phyloP scores from a whole-genome alignment of 2,329 filamentous ascomycete species.

The Bipolaris bicolor region DNA sequence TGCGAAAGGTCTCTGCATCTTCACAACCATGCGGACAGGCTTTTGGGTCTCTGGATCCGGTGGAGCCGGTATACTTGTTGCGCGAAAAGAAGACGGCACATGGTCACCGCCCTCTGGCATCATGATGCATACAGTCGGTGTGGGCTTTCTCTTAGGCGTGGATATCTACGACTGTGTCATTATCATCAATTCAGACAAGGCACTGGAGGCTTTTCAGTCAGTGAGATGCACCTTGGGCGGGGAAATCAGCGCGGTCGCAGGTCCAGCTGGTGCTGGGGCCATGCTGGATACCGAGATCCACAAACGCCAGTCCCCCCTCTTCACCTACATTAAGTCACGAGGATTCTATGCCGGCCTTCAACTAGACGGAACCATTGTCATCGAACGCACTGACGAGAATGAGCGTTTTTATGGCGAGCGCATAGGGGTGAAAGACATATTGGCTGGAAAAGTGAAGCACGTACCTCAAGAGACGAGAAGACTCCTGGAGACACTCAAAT shows the following conservation, averaged over 20 bases:
- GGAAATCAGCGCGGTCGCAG: constrained; percentile 77
- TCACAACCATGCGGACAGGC: constrained; percentile 93
- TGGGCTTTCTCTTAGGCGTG: constrained; percentile 88
- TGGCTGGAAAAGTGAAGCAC: constrained; percentile 64
- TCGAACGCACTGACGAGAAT: constrained; percentile 87
- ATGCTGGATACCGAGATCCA: constrained; percentile 72
- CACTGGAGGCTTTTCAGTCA: constrained; percentile 82
- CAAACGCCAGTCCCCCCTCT: constrained; percentile 73
- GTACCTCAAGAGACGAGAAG: constrained; percentile 63
- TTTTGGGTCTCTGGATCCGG: constrained; percentile 91
- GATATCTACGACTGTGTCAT: constrained; percentile 97
- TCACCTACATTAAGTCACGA: constrained; percentile 86
- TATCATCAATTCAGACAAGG: constrained; percentile 85
- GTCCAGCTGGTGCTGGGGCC: constrained; percentile 78
- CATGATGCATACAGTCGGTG: constrained; percentile 83
- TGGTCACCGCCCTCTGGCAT: constrained; percentile 94
- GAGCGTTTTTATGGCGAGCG: constrained; percentile 79
- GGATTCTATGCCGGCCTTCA: constrained; percentile 88
- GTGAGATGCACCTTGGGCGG: constrained; percentile 80
- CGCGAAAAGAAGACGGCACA: constrained; percentile 79
- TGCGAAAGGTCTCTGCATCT: constrained; percentile 88
- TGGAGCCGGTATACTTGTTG: constrained; percentile 85
- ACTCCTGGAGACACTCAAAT: constrained; percentile 82
- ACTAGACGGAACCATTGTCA: constrained; percentile 84
- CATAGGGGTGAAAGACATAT: constrained; percentile 66